These are phyloP conservation scores for Aspergillus sp. DNA, from an alignment of 2,329 filamentous ascomycete genomes.

Conservation along the genomic window DNA sequence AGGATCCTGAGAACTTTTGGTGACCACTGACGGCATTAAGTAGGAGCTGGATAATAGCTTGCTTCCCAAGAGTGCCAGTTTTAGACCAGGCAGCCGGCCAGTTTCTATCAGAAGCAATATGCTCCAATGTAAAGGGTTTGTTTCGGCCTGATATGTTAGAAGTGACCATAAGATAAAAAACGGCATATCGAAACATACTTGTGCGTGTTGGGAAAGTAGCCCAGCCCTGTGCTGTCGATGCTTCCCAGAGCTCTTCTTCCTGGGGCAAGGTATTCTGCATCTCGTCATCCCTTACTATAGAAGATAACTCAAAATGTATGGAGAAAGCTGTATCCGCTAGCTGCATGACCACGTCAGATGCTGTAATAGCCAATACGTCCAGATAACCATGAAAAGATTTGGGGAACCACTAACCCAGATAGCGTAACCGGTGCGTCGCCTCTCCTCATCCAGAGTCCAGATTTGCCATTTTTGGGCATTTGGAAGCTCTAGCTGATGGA, in stretches of 20 bases:
- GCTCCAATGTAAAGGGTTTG: neutral
- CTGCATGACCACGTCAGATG: neutral
- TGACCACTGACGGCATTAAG: neutral
- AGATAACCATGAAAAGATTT: neutral
- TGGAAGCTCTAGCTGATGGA: neutral
- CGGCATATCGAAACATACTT: neutral
- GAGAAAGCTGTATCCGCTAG: neutral
- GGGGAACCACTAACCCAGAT: neutral
- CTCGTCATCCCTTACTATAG: neutral
- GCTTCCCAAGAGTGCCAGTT: neutral
- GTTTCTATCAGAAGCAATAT: neutral
- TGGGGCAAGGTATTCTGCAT: constrained; percentile 3
- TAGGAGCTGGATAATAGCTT: neutral
- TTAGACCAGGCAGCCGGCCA: neutral
- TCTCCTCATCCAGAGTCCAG: neutral
- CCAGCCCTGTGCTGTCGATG: neutral
- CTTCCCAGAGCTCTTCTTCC: neutral
- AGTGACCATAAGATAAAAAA: too few relatives aligned
- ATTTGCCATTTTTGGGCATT: neutral
- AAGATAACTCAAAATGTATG: neutral
- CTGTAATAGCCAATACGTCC: neutral
- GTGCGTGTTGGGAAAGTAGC: neutral
- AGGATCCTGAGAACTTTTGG: neutral
- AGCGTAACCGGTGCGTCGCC: neutral
- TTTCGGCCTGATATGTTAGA: neutral